Percentiles rank a stretch among this genome's conserved stretches.
Conservation (phyloP, 2,329 filamentous ascomycete genomes). For the Penicillium sp. region DNA sequence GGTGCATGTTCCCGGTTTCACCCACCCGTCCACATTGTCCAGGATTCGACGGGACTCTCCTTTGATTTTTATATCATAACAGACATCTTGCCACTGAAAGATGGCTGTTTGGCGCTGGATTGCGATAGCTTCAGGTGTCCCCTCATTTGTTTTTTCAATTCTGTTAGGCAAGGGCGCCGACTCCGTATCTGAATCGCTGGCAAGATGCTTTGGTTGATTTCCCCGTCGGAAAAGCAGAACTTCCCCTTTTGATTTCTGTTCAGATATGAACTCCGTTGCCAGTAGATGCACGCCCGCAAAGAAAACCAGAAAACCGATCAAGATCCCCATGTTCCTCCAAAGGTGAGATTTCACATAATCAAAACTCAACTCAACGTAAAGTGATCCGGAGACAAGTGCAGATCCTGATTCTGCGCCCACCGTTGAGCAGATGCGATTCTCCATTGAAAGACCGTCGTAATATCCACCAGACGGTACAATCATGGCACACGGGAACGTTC, state of each 20-base stretch:
- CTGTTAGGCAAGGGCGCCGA: neutral
- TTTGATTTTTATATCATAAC: constrained; percentile 79
- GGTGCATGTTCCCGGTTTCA: constrained; percentile 84
- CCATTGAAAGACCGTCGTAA: neutral
- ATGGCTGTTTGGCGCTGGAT: constrained; percentile 69
- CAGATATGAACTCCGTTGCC: constrained; percentile 31
- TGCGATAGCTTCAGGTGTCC: neutral
- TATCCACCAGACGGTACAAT: neutral
- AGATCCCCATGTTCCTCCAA: constrained; percentile 16
- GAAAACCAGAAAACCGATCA: constrained; percentile 8
- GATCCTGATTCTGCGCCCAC: neutral
- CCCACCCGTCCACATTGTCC: constrained; percentile 84
- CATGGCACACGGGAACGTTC: neutral
- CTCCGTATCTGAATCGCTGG: neutral
- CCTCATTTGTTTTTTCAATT: neutral
- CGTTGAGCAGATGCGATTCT: neutral
- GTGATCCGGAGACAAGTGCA: neutral
- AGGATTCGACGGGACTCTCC: constrained; percentile 71
- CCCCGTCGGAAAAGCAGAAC: constrained; percentile 35
- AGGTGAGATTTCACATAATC: neutral
- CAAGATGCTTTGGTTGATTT: neutral
- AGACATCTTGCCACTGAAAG: constrained; percentile 81
- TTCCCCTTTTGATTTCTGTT: constrained; percentile 34
- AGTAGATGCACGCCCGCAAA: constrained; percentile 23
- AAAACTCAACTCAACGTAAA: constrained; percentile 3